Evolutionary conservation across 768 basidiomycete genomes (phyloP), one percentile per base, ranked within the genome.

Genomic region (Collybia mongolica): DNA sequence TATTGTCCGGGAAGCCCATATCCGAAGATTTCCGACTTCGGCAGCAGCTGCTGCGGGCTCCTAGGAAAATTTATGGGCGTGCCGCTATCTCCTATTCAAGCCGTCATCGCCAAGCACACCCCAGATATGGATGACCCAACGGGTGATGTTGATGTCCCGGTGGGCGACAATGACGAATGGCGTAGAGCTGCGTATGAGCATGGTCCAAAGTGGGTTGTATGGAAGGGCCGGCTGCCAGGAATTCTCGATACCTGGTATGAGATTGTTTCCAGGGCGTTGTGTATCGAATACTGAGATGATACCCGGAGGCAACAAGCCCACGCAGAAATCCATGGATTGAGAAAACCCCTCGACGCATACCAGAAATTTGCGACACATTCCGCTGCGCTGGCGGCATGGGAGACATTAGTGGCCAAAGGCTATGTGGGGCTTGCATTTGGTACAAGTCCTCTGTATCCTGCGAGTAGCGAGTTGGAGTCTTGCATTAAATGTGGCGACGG

Each of bases 211-310:
- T 42, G 40, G 40, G 20, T 42, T 23, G 40, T 42, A 1, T 42
- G 40, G 40, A 42, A 42, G 40, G 40, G 40, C 20, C 8, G 40
- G 8, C 20, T 42, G 40, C 40, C 8, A 23, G 40, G 40, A 22
- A 23, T 42, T 23, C 20, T 42, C 11, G 40, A 42, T 42, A 42
- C 20, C 20, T 42, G 40, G 40, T 42, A 42, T 42, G 40, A 42
- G 40, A 42, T 23, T 23, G 40, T 12, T 42, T 42, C 40, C 6
- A 23, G 1, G 19, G 20, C 20, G 14, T 39, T 39, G 38, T 42
- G 20, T 42, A 23, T 23, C n/a, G 6, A 42, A 11, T 23, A 2
- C 1, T 24, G 12, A 3, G 26, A 6, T 23, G 5, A 1, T 23
- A 23, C 14, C 40, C 26, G 6, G 1, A 42, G 40, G 40, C 40